phyloP scores from a whole-genome alignment of 164 flowering plant genomes.

The Liquidambar formosana region DNA sequence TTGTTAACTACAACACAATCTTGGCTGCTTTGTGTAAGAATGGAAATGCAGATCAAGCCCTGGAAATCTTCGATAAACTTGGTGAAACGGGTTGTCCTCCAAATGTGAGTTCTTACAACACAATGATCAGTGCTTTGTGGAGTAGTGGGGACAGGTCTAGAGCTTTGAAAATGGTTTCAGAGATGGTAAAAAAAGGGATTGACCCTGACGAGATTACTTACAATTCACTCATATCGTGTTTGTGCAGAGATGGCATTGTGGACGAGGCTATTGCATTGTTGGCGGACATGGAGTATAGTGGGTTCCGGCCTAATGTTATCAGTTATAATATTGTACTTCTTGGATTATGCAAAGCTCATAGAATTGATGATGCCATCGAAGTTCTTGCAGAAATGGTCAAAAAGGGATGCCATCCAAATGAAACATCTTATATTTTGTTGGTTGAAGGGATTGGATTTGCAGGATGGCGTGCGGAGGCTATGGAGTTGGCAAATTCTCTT shows the following conservation, averaged over 20 bases:
- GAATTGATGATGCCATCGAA: slow-evolving; percentile 56
- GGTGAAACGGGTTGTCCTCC: slow-evolving; percentile 56
- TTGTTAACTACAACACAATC: slow-evolving; percentile 70
- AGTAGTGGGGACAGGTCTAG: slow-evolving; percentile 42
- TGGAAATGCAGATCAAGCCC: slow-evolving; percentile 57
- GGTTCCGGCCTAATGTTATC: slow-evolving; percentile 46
- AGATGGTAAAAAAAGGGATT: slow-evolving; percentile 60
- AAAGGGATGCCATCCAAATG: slow-evolving; percentile 63
- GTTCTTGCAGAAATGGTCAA: slow-evolving; percentile 61
- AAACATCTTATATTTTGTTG: slow-evolving; percentile 54
- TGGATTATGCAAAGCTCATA: slow-evolving; percentile 67
- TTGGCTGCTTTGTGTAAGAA: slow-evolving; percentile 64
- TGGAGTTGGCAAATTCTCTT: slow-evolving; percentile 59
- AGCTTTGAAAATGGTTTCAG: slow-evolving; percentile 55
- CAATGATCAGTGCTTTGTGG: slow-evolving; percentile 76
- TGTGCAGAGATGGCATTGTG: slow-evolving; percentile 83
- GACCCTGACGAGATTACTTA: slow-evolving; percentile 73
- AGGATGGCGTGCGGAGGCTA: slow-evolving; percentile 69
- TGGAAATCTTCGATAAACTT: slow-evolving; percentile 60
- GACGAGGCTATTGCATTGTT: slow-evolving; percentile 64
- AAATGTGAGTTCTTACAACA: slow-evolving; percentile 68
- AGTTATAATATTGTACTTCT: slow-evolving; percentile 63
- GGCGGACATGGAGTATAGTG: slow-evolving; percentile 50
- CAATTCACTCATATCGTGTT: slow-evolving; percentile 63
- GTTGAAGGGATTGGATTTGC: slow-evolving; percentile 66